Evolutionary conservation across 495 filamentous ascomycete genomes (phyloP).

Genomic region (Parmelia sp.): DNA sequence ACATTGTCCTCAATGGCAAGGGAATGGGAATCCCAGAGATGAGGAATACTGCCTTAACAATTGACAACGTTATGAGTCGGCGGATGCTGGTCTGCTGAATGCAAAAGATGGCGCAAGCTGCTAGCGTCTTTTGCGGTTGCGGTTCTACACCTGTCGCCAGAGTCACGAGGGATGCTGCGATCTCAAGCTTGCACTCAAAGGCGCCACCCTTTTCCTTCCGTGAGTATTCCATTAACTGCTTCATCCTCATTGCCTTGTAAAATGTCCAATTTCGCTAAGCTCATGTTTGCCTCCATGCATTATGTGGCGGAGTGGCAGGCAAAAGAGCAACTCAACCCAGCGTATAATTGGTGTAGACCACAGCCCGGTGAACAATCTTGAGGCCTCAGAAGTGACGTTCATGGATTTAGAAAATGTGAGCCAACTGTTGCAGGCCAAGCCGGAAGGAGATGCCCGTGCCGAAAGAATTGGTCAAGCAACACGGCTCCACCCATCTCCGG

Average conservation of each 20-base stretch:
- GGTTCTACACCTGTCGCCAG: not conserved
- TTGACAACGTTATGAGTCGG: not conserved
- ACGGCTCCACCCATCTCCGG: not conserved
- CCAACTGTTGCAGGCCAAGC: not conserved
- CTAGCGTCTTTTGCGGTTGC: not conserved
- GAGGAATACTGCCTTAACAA: not conserved
- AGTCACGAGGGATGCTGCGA: not conserved
- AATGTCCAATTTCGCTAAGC: not conserved
- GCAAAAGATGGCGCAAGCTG: not conserved
- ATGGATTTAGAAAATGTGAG: not conserved
- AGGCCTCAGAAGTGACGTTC: not conserved
- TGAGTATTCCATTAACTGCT: not conserved
- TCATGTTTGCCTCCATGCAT: not conserved
- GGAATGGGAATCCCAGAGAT: not conserved
- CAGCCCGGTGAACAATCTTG: not conserved
- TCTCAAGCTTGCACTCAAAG: not conserved
- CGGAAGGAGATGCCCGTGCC: not conserved
- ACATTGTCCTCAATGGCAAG: not conserved
- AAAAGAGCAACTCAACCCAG: not conserved
- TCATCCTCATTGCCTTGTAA: not conserved
- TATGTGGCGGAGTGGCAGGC: not conserved
- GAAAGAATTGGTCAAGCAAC: not conserved
- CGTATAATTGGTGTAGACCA: not conserved
- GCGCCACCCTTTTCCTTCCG: not conserved
- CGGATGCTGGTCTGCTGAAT: not conserved